phyloP scores from a whole-genome alignment of 129 eudicot genomes.

The Chrysanthemum seticuspe region DNA sequence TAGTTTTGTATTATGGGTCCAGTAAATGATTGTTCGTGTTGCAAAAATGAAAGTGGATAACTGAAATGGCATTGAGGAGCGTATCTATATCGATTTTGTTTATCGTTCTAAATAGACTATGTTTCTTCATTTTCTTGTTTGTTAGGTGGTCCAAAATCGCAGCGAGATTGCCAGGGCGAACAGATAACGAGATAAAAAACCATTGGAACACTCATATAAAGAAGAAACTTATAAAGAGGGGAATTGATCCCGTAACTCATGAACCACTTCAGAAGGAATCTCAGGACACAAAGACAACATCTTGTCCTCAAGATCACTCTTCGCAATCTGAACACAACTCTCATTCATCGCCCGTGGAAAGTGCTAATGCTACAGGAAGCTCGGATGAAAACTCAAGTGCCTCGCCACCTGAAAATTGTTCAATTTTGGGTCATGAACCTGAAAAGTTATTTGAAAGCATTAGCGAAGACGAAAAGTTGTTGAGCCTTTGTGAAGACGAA shows the following conservation, averaged over 20 bases:
- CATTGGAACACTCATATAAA: slow-evolving; percentile 97
- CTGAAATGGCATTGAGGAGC: not conserved
- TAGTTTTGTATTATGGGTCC: slow-evolving; percentile 9
- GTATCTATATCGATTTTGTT: not conserved
- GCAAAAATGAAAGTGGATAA: not conserved
- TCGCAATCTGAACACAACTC: slow-evolving; percentile 26
- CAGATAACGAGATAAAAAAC: slow-evolving; percentile 90
- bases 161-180: slow-evolving; percentile 78
- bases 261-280: slow-evolving; percentile 69
- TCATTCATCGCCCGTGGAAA: slow-evolving; percentile 16
- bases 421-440: slow-evolving; percentile 38
- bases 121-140: not conserved
- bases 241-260: slow-evolving; percentile 94
- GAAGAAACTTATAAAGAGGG: slow-evolving; percentile 84
- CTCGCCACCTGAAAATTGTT: slow-evolving; percentile 40
- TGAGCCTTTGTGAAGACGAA: slow-evolving; percentile 59
- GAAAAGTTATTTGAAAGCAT: slow-evolving; percentile 34
- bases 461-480: slow-evolving; percentile 60
- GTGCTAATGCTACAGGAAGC: slow-evolving; percentile 23
- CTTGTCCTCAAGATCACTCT: slow-evolving; percentile 25
- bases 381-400: slow-evolving; percentile 53
- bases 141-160: slow-evolving; percentile 97
- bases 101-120: not conserved
- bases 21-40: slow-evolving; percentile 3
- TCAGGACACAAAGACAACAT: slow-evolving; percentile 15